Evolutionary conservation across 202 grass and related monocot genomes (phyloP).

Genomic region (Alloteropsis angusta): DNA sequence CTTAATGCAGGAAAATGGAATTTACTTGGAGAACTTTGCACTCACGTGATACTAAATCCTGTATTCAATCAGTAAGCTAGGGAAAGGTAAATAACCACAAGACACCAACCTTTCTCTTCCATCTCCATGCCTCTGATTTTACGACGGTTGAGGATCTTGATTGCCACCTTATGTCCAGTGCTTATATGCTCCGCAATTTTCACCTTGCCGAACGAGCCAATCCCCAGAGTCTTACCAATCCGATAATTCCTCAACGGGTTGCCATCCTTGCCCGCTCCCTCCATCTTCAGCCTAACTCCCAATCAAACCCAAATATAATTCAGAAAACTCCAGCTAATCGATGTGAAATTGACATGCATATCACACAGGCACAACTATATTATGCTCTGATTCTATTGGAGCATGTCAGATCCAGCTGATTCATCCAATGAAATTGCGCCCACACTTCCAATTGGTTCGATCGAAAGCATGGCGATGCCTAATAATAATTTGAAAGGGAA

Average conservation of each 20-base stretch:
- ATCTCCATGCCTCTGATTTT: slow-evolving; percentile 90
- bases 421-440: not conserved
- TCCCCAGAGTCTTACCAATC: slow-evolving; percentile 82
- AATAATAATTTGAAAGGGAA: too few relatives aligned
- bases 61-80: not conserved
- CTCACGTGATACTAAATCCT: not conserved
- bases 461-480: not conserved
- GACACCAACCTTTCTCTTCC: slow-evolving; percentile 80
- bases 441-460: not conserved
- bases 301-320: not conserved
- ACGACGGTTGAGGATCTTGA: slow-evolving; percentile 89
- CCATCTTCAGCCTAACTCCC: slow-evolving; percentile 53
- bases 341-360: not conserved
- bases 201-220: slow-evolving; percentile 85
- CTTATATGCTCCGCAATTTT: slow-evolving; percentile 84
- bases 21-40: not conserved
- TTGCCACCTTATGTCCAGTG: slow-evolving; percentile 78
- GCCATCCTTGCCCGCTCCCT: slow-evolving; percentile 48
- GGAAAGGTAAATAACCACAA: not conserved
- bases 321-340: not conserved
- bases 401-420: slow-evolving; percentile 12
- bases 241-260: slow-evolving; percentile 54
- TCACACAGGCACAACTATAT: not conserved
- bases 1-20: not conserved
- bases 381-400: not conserved